These are phyloP conservation scores for Cyberlindnera sargentensis DNA, from an alignment of 805 yeast species.

Conservation along the genomic window DNA sequence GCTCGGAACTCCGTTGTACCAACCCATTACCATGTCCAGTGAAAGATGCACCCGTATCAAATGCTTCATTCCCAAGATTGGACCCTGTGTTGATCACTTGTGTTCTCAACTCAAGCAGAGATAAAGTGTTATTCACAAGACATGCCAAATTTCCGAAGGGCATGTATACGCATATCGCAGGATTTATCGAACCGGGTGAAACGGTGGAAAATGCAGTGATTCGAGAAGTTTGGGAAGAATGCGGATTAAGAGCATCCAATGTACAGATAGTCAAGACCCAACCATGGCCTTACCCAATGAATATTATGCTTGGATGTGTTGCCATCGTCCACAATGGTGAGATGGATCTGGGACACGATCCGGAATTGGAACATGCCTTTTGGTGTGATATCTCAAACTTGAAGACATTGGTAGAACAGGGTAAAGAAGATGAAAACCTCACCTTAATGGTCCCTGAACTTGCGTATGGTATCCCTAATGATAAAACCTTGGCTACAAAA, in stretches of 20 bases:
- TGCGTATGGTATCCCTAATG: conserved; percentile 20
- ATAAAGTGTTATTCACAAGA: conserved; percentile 64
- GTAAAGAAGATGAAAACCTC: conserved; percentile 19
- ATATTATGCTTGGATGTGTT: conserved; percentile 86
- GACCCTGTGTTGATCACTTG: conserved; percentile 87
- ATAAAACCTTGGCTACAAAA: conserved; percentile 21
- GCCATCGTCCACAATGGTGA: conserved; percentile 68
- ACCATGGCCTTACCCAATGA: conserved; percentile 98
- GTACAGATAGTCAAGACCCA: conserved; percentile 68
- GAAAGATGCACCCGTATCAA: conserved; percentile 41
- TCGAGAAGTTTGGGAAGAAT: conserved; percentile 92
- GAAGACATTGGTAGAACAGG: conserved; percentile 29
- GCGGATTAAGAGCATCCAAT: conserved; percentile 57
- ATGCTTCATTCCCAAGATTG: conserved; percentile 89
- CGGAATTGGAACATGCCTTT: conserved; percentile 75
- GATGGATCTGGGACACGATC: conserved; percentile 69
- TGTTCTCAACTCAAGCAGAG: conserved; percentile 52
- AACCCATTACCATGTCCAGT: conserved; percentile 14
- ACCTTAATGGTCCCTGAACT: conserved; percentile 10
- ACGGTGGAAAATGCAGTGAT: conserved; percentile 82
- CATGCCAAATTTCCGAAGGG: conserved; percentile 42
- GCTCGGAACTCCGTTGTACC: conserved; percentile 53
- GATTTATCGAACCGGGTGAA: conserved; percentile 94
- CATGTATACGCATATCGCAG: conserved; percentile 85
- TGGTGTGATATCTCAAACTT: conserved; percentile 68